phyloP scores from a whole-genome alignment of 768 basidiomycete genomes.

The Mycena albidolilacea region DNA sequence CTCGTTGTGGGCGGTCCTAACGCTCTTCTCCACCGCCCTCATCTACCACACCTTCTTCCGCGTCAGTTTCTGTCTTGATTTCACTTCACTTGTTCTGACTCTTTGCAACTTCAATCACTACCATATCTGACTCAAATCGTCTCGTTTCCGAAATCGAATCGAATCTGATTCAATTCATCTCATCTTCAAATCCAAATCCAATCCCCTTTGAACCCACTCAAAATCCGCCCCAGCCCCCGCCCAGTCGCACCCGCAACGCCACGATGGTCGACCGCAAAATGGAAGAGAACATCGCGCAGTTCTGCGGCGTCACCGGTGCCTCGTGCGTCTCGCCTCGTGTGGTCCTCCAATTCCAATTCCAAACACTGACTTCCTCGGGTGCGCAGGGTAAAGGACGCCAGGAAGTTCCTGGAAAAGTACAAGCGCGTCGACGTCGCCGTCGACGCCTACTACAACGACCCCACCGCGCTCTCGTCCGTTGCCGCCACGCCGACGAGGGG shows the following conservation, averaged over 20 bases:
- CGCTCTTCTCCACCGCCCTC: constrained; percentile 13
- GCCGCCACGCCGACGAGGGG: constrained; percentile 12
- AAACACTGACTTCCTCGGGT: background rate
- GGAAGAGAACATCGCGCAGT: constrained; percentile 69
- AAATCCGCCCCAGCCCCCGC: background rate
- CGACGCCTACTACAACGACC: constrained; percentile 80
- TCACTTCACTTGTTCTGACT: background rate
- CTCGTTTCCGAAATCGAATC: background rate
- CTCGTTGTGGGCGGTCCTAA: constrained; percentile 26
- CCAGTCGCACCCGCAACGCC: background rate
- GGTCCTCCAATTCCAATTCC: background rate
- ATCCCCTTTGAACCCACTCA: background rate
- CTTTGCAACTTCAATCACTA: background rate
- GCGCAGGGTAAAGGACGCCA: constrained; percentile 69
- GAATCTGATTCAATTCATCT: background rate
- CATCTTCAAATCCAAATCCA: background rate
- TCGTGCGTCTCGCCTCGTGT: constrained; percentile 64
- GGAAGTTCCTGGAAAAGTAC: constrained; percentile 77
- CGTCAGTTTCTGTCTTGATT: constrained; percentile 5
- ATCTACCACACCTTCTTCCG: constrained; percentile 1
- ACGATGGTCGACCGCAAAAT: constrained; percentile 57
- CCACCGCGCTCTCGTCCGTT: constrained; percentile 50
- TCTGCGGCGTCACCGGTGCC: constrained; percentile 77
- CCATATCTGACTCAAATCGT: constrained; percentile 9
- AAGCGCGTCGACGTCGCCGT: constrained; percentile 80